Evolutionary conservation across 371 early-diverging fungal genomes (phyloP), one percentile per base, ranked within the genome.

Genomic region (Massospora cicadina): DNA sequence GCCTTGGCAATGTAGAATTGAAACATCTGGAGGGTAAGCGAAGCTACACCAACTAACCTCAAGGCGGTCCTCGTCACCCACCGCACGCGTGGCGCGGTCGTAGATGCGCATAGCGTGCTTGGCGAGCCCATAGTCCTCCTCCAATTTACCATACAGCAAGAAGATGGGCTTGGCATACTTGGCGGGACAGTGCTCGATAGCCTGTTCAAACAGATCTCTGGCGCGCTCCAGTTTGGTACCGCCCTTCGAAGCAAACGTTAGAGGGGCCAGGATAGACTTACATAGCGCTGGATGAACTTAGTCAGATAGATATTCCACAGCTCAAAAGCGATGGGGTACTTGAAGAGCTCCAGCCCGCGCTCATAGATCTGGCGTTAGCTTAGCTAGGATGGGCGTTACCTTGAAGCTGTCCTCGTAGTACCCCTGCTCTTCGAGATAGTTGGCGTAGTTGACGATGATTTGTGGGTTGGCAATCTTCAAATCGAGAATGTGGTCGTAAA

Each of bases 301-400:
- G 82, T 77, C 60, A 98, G 76, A 73, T 98, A 98, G 29, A 93
- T 77, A 72, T 90, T 93, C 98, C 98, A 98, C 63, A 98, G 76
- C 68, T 98, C 98, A 71, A 93, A 89, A 0, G 98, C 95, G 66
- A 93, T 87, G 0, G 98, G 98, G 75, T 89, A 96, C 2, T 91
- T 91, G 72, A 98, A 97, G 28, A 86, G 74, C 32, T 88, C 92
- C 66, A 98, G 91, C 33, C 97, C 98, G 68, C 93, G 89, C 69
- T 98, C 98, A 71, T 93, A 98, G 0, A 89, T 84, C 68, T 68
- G 63, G 27, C 24, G 26, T 63, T 25, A 25, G 29, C 21, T 17
- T 12, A 31, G 25, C 26, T 24, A 54, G 5, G 21, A 43, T 17
- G 25, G 30, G 23, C n/a, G 54, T 24, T 63, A 68, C 81, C 70